Evolutionary conservation across 1,284 basidiomycete species (phyloP).

Genomic region (Porogramme epimiltina): DNA sequence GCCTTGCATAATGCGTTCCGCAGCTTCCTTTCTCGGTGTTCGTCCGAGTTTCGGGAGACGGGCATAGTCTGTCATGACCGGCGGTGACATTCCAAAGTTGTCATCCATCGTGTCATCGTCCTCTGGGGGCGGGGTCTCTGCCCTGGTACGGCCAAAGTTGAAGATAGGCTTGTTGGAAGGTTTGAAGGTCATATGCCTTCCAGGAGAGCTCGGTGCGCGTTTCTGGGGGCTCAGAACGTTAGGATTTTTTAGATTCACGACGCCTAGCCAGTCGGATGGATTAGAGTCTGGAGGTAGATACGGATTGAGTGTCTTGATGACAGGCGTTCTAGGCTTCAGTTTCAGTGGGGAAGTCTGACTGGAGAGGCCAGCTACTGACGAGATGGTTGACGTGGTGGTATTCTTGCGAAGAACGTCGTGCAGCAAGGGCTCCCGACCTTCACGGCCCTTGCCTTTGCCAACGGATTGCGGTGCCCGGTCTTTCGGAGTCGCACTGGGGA

Average conservation of each 20-base stretch:
- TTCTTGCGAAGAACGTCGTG: slow-evolving; percentile 55
- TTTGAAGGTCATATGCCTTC: slow-evolving; percentile 22
- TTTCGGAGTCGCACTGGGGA: neutral
- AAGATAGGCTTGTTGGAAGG: slow-evolving; percentile 17
- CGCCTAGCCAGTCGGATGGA: slow-evolving; percentile 67
- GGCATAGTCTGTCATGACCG: slow-evolving; percentile 81
- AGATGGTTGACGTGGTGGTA: slow-evolving; percentile 19
- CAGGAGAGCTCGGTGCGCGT: slow-evolving; percentile 30
- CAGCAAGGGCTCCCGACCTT: slow-evolving; percentile 40
- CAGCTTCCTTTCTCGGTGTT: slow-evolving; percentile 66
- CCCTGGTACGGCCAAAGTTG: slow-evolving; percentile 18
- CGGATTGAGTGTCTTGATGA: slow-evolving; percentile 59
- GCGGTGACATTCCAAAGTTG: slow-evolving; percentile 86
- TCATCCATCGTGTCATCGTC: slow-evolving; percentile 50
- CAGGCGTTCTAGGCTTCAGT: slow-evolving; percentile 56
- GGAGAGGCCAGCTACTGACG: slow-evolving; percentile 17
- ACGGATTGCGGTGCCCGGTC: slow-evolving; percentile 9
- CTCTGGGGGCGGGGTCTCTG: slow-evolving; percentile 27
- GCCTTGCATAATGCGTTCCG: slow-evolving; percentile 63
- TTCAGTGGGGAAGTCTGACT: slow-evolving; percentile 41
- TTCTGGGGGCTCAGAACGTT: slow-evolving; percentile 39
- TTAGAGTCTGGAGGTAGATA: slow-evolving; percentile 56
- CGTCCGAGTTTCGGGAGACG: slow-evolving; percentile 60
- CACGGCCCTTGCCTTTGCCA: slow-evolving; percentile 48
- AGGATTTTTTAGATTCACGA: slow-evolving; percentile 73